phyloP scores from a whole-genome alignment of 2,329 filamentous ascomycete species.

The Fusarium sp. region DNA sequence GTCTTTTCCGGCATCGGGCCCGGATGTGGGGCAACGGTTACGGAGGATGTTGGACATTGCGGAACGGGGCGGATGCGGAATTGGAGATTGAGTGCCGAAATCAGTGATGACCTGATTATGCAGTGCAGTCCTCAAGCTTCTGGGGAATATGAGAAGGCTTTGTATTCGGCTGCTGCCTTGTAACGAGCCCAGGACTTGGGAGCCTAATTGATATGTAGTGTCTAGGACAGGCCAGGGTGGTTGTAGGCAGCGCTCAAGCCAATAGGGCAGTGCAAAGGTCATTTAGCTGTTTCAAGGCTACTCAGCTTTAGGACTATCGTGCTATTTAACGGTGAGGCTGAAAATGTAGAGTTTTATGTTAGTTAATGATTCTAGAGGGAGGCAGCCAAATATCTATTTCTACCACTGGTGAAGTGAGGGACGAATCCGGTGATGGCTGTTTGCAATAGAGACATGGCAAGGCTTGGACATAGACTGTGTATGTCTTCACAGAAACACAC shows the following conservation, averaged over 20 bases:
- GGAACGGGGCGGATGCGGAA: slow-evolving; percentile 15
- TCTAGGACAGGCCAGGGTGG: slow-evolving; percentile 35
- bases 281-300: slow-evolving; percentile 37
- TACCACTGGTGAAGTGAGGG: not conserved
- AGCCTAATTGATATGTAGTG: slow-evolving; percentile 16
- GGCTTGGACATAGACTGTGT: not conserved
- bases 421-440: slow-evolving; percentile 8
- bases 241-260: slow-evolving; percentile 36
- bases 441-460: slow-evolving; percentile 17
- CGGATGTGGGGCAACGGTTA: slow-evolving; percentile 38
- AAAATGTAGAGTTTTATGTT: not conserved
- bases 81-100: not conserved
- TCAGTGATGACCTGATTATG: not conserved
- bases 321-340: not conserved
- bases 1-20: slow-evolving; percentile 18
- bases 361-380: not conserved
- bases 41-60: slow-evolving; percentile 38
- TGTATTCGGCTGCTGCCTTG: slow-evolving; percentile 46
- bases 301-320: slow-evolving; percentile 7
- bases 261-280: slow-evolving; percentile 25
- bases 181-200: slow-evolving; percentile 10
- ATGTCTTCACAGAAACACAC: not conserved
- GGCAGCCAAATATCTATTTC: slow-evolving; percentile 1
- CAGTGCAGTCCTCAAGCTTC: not conserved
- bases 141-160: slow-evolving; percentile 26